Evolutionary conservation across 371 early-diverging fungal species (phyloP).

Genomic region (Capillidium rhysosporum): DNA sequence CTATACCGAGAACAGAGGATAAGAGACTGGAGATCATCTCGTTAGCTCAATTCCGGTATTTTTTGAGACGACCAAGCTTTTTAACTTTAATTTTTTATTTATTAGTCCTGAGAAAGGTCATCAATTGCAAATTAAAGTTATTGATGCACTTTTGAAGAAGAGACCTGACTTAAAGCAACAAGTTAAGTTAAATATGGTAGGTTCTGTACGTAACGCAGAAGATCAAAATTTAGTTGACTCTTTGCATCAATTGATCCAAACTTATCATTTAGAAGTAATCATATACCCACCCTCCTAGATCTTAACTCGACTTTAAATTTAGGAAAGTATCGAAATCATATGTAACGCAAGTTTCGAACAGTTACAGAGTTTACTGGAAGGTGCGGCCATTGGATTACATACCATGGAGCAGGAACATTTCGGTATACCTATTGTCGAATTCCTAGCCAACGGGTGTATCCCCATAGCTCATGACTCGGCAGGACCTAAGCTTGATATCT

Average conservation of each 20-base stretch:
- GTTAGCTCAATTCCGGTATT: constrained; percentile 76
- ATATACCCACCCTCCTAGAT: background rate
- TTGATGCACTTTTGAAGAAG: constrained; percentile 20
- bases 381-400: constrained; percentile 65
- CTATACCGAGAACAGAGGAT: constrained; percentile 12
- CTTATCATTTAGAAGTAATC: constrained; percentile 31
- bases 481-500: constrained; percentile 83
- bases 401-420: constrained; percentile 97
- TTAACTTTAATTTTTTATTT: background rate
- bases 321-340: constrained; percentile 58
- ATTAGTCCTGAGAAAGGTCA: constrained; percentile 87
- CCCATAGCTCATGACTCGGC: constrained; percentile 84
- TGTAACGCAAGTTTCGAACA: constrained; percentile 48
- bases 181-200: constrained; percentile 35
- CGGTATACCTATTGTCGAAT: constrained; percentile 92
- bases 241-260: constrained; percentile 22
- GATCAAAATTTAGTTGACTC: constrained; percentile 48
- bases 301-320: constrained; percentile 1
- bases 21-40: constrained; percentile 47
- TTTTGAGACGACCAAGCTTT: background rate
- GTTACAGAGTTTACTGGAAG: constrained; percentile 14
- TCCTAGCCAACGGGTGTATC: constrained; percentile 87
- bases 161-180: constrained; percentile 5
- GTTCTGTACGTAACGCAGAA: constrained; percentile 60
- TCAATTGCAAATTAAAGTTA: constrained; percentile 49